phyloP scores from a whole-genome alignment of 441 rosid species.

The Raphanus hybrid region DNA sequence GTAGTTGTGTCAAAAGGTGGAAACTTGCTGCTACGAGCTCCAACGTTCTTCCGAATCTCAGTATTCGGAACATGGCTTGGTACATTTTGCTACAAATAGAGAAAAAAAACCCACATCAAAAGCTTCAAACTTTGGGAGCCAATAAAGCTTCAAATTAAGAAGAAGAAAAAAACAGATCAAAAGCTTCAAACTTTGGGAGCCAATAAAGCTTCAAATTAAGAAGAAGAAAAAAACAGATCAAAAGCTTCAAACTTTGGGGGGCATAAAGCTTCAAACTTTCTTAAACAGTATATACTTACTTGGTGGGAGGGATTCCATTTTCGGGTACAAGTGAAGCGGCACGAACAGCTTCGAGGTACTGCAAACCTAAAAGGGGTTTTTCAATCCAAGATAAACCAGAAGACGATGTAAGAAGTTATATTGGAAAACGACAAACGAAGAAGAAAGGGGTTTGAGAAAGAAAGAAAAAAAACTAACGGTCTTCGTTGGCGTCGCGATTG shows the following conservation, averaged over 20 bases:
- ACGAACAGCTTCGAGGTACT: slow-evolving; percentile 82
- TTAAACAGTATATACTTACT: slow-evolving; percentile 27
- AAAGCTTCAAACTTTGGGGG: neutral
- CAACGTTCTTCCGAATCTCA: slow-evolving; percentile 63
- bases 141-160: no score
- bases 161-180: neutral
- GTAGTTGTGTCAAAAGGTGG: slow-evolving; percentile 69
- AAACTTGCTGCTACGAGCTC: slow-evolving; percentile 75
- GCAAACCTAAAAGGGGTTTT: slow-evolving; percentile 51
- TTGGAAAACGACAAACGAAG: neutral
- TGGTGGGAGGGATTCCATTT: slow-evolving; percentile 59
- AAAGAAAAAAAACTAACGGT: slow-evolving; percentile 44
- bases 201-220: no score
- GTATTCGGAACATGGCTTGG: slow-evolving; percentile 67
- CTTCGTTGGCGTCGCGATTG: slow-evolving; percentile 63
- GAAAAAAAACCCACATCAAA: slow-evolving; percentile 3
- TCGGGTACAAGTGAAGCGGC: slow-evolving; percentile 56
- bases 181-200: neutral
- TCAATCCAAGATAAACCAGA: neutral
- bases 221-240: neutral
- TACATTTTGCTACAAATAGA: slow-evolving; percentile 65
- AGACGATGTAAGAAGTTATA: neutral
- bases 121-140: neutral
- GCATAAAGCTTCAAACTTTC: neutral
- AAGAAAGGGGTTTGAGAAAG: neutral